Conservation (phyloP, 2,329 filamentous ascomycete species). For the Claviceps humidiphila region DNA sequence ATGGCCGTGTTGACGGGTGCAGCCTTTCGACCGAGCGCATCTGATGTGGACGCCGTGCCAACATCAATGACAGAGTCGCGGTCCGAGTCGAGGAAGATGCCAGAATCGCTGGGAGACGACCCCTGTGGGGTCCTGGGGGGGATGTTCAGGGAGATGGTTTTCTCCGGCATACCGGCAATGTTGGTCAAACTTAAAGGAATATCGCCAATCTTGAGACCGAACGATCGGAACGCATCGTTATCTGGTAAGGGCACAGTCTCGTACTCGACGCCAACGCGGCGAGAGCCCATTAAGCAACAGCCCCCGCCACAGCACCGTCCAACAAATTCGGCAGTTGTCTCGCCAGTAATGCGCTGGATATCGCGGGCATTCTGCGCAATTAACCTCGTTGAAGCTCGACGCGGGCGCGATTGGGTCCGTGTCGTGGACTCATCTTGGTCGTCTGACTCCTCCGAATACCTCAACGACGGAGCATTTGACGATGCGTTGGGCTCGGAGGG, state of each 20-base stretch:
- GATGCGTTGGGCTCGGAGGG: slow-evolving; percentile 31
- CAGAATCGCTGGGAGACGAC: slow-evolving; percentile 36
- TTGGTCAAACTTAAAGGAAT: slow-evolving; percentile 63
- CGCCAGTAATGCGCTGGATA: slow-evolving; percentile 50
- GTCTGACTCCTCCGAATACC: slow-evolving; percentile 49
- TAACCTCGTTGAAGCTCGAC: slow-evolving; percentile 57
- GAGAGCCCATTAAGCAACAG: slow-evolving; percentile 42
- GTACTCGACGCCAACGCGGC: slow-evolving; percentile 33
- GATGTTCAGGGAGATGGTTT: slow-evolving; percentile 58
- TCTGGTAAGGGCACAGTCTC: slow-evolving; percentile 50
- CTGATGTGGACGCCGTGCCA: slow-evolving; percentile 18
- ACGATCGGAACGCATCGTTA: slow-evolving; percentile 71
- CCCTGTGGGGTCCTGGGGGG: slow-evolving; percentile 25
- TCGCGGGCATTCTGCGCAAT: slow-evolving; percentile 51
- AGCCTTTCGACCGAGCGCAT: slow-evolving; percentile 8
- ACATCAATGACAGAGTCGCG: slow-evolving; percentile 9
- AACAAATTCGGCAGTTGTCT: slow-evolving; percentile 48
- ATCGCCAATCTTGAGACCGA: slow-evolving; percentile 62
- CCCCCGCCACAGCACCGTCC: slow-evolving; percentile 51
- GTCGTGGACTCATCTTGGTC: slow-evolving; percentile 39
- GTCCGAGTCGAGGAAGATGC: slow-evolving; percentile 28
- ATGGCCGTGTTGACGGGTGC: slow-evolving; percentile 40
- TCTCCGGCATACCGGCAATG: slow-evolving; percentile 57
- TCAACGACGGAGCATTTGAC: slow-evolving; percentile 47
- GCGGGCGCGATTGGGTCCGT: slow-evolving; percentile 32